Base-by-base conservation (phyloP, 2,329 filamentous ascomycete genomes). In the Chaetothyriales sp. region DNA sequence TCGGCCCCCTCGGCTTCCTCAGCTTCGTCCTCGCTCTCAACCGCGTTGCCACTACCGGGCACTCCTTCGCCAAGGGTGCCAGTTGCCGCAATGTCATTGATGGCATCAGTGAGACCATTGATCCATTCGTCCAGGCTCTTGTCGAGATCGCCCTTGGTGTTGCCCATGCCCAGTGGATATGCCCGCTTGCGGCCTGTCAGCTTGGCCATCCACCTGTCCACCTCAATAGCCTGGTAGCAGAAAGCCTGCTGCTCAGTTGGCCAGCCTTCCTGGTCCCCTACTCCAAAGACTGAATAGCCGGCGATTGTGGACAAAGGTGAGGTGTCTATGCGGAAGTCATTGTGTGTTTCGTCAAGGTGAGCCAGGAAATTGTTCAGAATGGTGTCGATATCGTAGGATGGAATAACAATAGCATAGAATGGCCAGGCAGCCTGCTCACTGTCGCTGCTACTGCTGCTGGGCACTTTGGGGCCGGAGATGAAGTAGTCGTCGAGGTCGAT, bases 121-220 rank as follows among this genome's bases (percentile, higher is more conserved):
- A 76, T 73, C 90, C 90, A 98, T 64, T 95, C 87, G 32, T 75
- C 68, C 49, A 96, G 66, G 22, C 84, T 73, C 47, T 76, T 67
- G 18, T 73, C 70, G 18, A 80, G 78, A 63, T 92, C 84, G n/a
- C 69, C 74, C 67, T 88, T 93, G 51, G 84, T 78, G 66, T 96
- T 88, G 2, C 84, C 87, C 74, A 90, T 82, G 3, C 92, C 92
- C 5, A 96, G 72, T 0, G 90, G 90, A 61, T 84, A 96, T 0
- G 87, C 89, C 63, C 89, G 76, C 69, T 90, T 95, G 55, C 83
- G 78, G 1, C 79, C 83, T 0, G 89, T 95, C 61, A 98, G 69
- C 64, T 88, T 93, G n/a, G 90, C 88, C 84, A 98, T 86, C 90
- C 92, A 96, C 64, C 81, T 88, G 64, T 98, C 90, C 2, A 93